phyloP scores from a whole-genome alignment of 495 filamentous ascomycete genomes.

The Daldinia concentrica region DNA sequence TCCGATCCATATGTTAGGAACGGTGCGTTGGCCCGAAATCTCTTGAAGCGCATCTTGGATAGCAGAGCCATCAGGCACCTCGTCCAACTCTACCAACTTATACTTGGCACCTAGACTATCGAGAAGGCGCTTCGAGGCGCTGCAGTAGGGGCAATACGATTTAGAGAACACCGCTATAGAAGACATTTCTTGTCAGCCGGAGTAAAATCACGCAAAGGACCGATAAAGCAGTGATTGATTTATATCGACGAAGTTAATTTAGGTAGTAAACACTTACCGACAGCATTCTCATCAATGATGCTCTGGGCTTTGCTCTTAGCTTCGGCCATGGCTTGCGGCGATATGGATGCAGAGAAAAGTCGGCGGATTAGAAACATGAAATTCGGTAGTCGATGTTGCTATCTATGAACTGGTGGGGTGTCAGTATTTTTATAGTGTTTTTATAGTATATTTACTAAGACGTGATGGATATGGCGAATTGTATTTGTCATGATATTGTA shows the following conservation, averaged over 20 bases:
- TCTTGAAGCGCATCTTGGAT: conserved; percentile 86
- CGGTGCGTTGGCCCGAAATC: conserved; percentile 82
- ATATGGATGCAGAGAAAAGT: conserved; percentile 72
- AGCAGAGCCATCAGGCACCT: conserved; percentile 82
- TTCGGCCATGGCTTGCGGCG: conserved; percentile 77
- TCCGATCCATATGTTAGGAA: conserved; percentile 94
- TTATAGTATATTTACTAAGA: background rate
- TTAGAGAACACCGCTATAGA: conserved; percentile 91
- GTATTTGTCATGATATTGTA: conserved; percentile 13
- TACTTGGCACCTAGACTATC: conserved; percentile 75
- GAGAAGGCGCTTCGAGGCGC: conserved; percentile 77
- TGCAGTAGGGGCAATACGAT: conserved; percentile 96
- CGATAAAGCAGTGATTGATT: background rate
- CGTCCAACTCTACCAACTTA: conserved; percentile 81
- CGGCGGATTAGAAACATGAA: conserved; percentile 82
- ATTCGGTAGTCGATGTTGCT: background rate
- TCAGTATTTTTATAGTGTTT: conserved; percentile 3
- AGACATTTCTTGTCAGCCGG: conserved; percentile 4
- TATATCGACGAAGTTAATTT: background rate
- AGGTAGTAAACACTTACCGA: conserved; percentile 66
- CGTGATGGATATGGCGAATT: background rate
- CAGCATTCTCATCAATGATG: conserved; percentile 91
- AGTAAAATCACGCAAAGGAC: background rate
- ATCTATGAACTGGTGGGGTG: conserved; percentile 1
- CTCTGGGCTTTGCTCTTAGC: conserved; percentile 85